Percentiles rank a stretch among this genome's conserved stretches.
phyloP scores from a whole-genome alignment of 2,329 filamentous ascomycete genomes.

The Sordariomycetes sp. region DNA sequence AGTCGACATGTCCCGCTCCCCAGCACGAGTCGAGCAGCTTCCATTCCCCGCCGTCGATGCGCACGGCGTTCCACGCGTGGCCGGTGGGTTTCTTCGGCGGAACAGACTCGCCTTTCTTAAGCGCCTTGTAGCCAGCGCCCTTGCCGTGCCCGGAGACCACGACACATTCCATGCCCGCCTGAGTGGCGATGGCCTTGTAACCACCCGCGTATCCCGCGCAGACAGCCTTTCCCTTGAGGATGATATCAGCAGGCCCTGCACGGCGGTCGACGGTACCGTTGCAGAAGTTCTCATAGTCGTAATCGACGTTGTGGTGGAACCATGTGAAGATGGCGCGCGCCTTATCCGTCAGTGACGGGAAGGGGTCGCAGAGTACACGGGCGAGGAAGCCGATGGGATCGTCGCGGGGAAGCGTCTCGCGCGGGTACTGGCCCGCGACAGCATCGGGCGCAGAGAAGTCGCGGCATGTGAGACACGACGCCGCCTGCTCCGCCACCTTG shows the following conservation, averaged over 20 bases:
- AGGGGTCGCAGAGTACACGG: slow-evolving; percentile 65
- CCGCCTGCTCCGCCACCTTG: slow-evolving; percentile 14
- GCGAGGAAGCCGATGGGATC: slow-evolving; percentile 67
- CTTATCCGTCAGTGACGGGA: slow-evolving; percentile 78
- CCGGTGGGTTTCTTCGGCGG: slow-evolving; percentile 52
- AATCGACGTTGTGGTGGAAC: slow-evolving; percentile 88
- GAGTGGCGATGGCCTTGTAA: slow-evolving; percentile 66
- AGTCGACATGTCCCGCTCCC: slow-evolving; percentile 67
- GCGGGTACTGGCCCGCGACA: slow-evolving; percentile 68
- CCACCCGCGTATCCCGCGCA: slow-evolving; percentile 86
- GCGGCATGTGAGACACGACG: slow-evolving; percentile 66
- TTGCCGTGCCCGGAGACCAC: slow-evolving; percentile 76
- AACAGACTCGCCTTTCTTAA: slow-evolving; percentile 52
- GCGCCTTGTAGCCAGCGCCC: slow-evolving; percentile 60
- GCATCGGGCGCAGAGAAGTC: slow-evolving; percentile 77
- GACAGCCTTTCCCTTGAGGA: slow-evolving; percentile 71
- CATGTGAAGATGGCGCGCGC: slow-evolving; percentile 88
- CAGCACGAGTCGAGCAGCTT: slow-evolving; percentile 88
- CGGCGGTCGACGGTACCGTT: slow-evolving; percentile 49
- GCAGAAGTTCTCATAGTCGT: slow-evolving; percentile 75
- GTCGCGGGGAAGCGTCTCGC: slow-evolving; percentile 54
- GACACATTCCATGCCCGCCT: slow-evolving; percentile 69
- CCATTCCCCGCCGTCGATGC: slow-evolving; percentile 79
- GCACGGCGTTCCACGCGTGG: slow-evolving; percentile 91
- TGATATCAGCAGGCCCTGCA: slow-evolving; percentile 60